Evolutionary conservation across 306 rosid species (phyloP).

Genomic region (Gynostemma pentaphyllum): DNA sequence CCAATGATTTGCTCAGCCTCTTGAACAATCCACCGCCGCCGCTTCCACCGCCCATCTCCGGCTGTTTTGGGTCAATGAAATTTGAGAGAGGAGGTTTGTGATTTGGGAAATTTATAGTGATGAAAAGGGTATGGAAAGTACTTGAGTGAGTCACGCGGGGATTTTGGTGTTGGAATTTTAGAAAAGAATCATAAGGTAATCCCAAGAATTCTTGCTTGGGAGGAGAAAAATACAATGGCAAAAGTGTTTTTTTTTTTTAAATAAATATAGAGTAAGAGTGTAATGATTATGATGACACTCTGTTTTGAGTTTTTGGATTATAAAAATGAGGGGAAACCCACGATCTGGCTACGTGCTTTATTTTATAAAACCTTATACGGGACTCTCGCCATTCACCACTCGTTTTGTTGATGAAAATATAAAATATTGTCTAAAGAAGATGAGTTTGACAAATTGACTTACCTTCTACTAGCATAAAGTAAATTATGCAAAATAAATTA

Average conservation of each 20-base stretch:
- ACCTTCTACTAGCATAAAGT: too few species aligned
- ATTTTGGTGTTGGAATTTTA: background rate
- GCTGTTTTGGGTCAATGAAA: conserved; percentile 2
- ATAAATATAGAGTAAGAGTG: background rate
- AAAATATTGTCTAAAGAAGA: too few species aligned
- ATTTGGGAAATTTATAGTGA: background rate
- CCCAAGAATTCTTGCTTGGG: background rate
- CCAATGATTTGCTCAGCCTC: conserved; percentile 25
- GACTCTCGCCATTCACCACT: too few species aligned
- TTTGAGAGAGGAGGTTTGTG: background rate
- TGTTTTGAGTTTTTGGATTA: background rate
- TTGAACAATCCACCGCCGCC: conserved; percentile 21
- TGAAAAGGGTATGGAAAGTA: conserved; percentile 21
- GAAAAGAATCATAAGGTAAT: background rate
- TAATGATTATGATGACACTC: conserved; percentile 3
- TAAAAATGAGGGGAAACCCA: background rate
- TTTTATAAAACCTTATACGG: too few species aligned
- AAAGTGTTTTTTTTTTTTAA: background rate
- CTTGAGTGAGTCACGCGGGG: conserved; percentile 4
- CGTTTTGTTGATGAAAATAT: too few species aligned
- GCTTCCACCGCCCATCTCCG: conserved; percentile 21
- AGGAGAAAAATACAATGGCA: background rate
- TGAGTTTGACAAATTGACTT: too few species aligned
- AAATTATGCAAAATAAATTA: too few species aligned
- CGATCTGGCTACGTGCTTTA: too few species aligned